Conservation (phyloP, 495 filamentous ascomycete species). For the Aspergillus cristatus region DNA sequence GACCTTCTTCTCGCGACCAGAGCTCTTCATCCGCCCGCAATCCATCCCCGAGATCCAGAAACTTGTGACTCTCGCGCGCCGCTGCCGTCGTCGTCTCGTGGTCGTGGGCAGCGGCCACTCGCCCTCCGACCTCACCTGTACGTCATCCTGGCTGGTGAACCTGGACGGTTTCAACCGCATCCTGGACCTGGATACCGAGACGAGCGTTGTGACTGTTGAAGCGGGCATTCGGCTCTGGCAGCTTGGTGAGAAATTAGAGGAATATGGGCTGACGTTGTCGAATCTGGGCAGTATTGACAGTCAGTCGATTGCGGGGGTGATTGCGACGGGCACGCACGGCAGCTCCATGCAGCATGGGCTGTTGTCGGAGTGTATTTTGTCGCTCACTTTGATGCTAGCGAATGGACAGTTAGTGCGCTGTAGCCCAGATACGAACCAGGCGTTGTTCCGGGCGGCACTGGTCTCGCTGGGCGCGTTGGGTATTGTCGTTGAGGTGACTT, state of each 20-base stretch:
- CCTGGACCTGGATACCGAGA: conserved; percentile 54
- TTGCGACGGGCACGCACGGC: conserved; percentile 88
- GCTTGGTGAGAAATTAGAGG: conserved; percentile 58
- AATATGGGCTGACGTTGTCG: conserved; percentile 67
- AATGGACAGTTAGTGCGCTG: conserved; percentile 71
- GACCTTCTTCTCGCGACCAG: conserved; percentile 78
- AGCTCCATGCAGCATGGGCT: conserved; percentile 77
- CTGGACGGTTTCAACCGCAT: conserved; percentile 74
- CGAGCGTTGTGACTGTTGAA: conserved; percentile 62
- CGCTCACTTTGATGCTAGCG: conserved; percentile 70
- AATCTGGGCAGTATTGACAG: conserved; percentile 91
- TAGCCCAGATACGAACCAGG: conserved; percentile 56
- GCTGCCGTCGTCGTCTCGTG: conserved; percentile 68
- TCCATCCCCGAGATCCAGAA: conserved; percentile 73
- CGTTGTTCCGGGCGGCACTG: conserved; percentile 82
- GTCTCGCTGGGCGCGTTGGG: conserved; percentile 84
- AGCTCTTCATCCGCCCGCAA: conserved; percentile 80
- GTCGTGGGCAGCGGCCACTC: conserved; percentile 84
- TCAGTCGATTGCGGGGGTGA: conserved; percentile 88
- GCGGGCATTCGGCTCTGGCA: conserved; percentile 73
- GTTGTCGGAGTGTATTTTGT: conserved; percentile 63
- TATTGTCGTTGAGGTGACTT: conserved; percentile 80
- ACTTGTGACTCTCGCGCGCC: conserved; percentile 68
- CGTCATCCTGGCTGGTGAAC: conserved; percentile 89
- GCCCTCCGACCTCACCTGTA: conserved; percentile 86